Percentiles rank a stretch among this genome's conserved stretches.
phyloP scores from a whole-genome alignment of 2,329 filamentous ascomycete genomes.

The Xenoacremonium recifei region DNA sequence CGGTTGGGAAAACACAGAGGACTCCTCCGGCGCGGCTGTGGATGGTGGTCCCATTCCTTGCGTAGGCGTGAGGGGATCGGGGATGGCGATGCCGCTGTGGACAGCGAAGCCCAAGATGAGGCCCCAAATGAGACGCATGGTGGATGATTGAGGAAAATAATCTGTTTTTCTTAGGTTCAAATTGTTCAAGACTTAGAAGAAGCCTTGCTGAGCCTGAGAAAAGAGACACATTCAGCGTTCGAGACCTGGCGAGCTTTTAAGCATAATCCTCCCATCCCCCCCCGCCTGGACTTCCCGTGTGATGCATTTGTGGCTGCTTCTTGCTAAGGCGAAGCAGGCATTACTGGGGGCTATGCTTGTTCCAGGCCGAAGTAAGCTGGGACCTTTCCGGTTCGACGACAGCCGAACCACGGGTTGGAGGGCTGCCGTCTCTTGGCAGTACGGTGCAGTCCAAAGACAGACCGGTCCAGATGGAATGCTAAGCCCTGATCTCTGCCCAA shows the following conservation, averaged over 20 bases:
- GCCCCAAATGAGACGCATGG: slow-evolving; percentile 4
- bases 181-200: neutral
- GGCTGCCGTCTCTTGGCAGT: too few species aligned
- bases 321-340: neutral
- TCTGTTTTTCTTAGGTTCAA: neutral
- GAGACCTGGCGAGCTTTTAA: neutral
- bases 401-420: too few species aligned
- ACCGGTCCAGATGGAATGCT: too few species aligned
- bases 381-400: too few species aligned
- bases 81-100: neutral
- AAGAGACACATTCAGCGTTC: neutral
- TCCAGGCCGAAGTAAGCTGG: neutral
- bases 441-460: too few species aligned
- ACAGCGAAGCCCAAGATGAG: slow-evolving; percentile 2
- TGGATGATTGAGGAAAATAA: neutral
- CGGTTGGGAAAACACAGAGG: neutral
- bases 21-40: neutral
- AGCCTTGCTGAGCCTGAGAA: neutral
- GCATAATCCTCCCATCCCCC: neutral
- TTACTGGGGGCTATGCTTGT: neutral
- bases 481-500: too few species aligned
- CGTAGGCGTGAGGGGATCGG: neutral
- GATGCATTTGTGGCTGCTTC: neutral
- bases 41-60: neutral
- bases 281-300: neutral